These are phyloP conservation scores for Articulospora tetracladia DNA, from an alignment of 495 filamentous ascomycete species.

Conservation along the genomic window DNA sequence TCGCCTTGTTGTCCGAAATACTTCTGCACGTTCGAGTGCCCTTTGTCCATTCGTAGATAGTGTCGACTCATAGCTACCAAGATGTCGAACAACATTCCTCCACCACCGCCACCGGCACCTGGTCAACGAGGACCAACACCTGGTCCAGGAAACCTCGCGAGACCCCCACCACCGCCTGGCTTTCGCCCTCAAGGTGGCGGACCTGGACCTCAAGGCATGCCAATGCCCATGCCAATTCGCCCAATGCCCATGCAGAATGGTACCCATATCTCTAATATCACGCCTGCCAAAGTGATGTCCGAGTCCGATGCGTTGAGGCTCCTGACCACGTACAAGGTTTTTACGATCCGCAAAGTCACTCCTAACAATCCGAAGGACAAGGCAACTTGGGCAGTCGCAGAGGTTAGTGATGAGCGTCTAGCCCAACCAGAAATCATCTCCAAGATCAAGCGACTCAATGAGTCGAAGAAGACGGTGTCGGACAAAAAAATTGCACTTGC, in stretches of 20 bases:
- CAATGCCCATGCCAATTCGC: slow-evolving; percentile 1
- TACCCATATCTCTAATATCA: slow-evolving; percentile 14
- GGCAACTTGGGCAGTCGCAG: slow-evolving; percentile 18
- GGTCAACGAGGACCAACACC: not conserved
- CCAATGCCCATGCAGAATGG: slow-evolving; percentile 7
- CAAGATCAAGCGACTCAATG: slow-evolving; percentile 20
- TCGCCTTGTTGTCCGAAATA: not conserved
- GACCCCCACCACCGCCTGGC: not conserved
- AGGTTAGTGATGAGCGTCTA: slow-evolving; percentile 14
- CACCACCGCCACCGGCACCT: not conserved
- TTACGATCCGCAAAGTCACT: slow-evolving; percentile 13
- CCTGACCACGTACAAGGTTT: slow-evolving; percentile 15
- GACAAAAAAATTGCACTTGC: slow-evolving; percentile 16
- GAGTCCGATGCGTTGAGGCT: slow-evolving; percentile 15
- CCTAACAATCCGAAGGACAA: slow-evolving; percentile 13
- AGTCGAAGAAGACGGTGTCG: slow-evolving; percentile 7
- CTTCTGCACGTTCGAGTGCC: not conserved
- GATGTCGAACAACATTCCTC: not conserved
- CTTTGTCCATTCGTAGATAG: not conserved
- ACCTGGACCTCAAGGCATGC: not conserved
- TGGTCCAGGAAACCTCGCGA: not conserved
- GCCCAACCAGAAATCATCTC: slow-evolving; percentile 16
- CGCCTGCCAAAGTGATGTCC: not conserved
- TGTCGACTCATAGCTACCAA: not conserved
- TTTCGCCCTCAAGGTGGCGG: not conserved